Base-by-base conservation (phyloP, 805 yeast genomes). In the Schwanniomyces polymorphus region DNA sequence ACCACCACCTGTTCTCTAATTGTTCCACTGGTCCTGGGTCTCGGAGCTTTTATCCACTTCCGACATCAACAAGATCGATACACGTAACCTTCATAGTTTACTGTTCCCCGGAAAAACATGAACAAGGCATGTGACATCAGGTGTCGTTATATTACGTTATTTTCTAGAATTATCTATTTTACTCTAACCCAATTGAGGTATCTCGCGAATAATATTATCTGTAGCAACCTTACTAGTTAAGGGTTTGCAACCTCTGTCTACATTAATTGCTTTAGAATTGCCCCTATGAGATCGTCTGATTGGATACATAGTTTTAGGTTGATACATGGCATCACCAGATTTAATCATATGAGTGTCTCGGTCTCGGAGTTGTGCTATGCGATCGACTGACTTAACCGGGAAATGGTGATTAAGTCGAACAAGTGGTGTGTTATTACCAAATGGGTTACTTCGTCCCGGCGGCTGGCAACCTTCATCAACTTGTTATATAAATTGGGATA, bases 331-430 rank as follows among this genome's bases (percentile, higher is more conserved):
- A 21, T 21, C 23, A 21, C 23, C 23, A 27, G 29, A 27, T 27
- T 31, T 12, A 3, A 2, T 80, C 79, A 1, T 82, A 85, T 53
- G 88, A 84, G 50, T 88, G 38, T 17, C 25, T 38, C 41, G 41
- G 41, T 26, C 41, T 38, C 41, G 41, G 41, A 38, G 41, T 38
- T 38, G 29, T 38, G 41, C 26, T 10, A 26, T 14, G 41, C 41
- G 41, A 26, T 25, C 23, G 28, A 38, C n/a, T 38, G 41, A 26
- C 41, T 29, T 25, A 18, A 16, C 41, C 41, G 28, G 29, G 29
- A 29, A 18, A 25, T 16, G 23, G 12, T 18, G 5, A 38, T 16
- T 7, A 38, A 5, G 7, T 18, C 41, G 16, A 18, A 9, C 7
- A 18, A n/a, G 46, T 44, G 41, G 47, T 44, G 47, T 44, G 29